Conservation (phyloP, 257 asterid species). For the Jaltomata sinuosa region DNA sequence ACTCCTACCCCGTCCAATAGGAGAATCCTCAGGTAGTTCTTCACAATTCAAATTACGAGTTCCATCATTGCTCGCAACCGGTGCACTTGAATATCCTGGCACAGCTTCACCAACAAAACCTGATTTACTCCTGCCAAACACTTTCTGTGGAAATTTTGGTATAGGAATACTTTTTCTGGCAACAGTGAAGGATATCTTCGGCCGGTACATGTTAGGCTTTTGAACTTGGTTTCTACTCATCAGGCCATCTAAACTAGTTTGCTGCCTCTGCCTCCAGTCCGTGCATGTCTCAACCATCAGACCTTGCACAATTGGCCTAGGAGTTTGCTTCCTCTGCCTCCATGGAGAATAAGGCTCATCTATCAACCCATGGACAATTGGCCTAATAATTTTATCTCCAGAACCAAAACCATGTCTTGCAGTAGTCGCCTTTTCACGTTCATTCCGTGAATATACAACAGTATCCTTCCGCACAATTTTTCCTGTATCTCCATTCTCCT, state of each 20-base stretch:
- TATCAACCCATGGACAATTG: conserved; percentile 38
- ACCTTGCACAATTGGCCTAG: conserved; percentile 27
- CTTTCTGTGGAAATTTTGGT: not conserved
- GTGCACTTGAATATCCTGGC: conserved; percentile 17
- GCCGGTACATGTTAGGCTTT: conserved; percentile 9
- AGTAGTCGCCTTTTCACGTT: conserved; percentile 18
- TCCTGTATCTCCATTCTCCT: not conserved
- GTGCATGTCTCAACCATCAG: conserved; percentile 39
- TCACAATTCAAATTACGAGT: conserved; percentile 4
- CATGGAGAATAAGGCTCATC: conserved; percentile 41
- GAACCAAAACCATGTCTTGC: not conserved
- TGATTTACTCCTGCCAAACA: conserved; percentile 4
- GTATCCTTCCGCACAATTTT: not conserved
- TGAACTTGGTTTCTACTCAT: not conserved
- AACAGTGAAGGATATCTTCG: conserved; percentile 12
- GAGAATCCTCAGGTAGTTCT: conserved; percentile 14
- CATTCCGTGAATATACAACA: conserved; percentile 12
- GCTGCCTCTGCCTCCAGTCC: conserved; percentile 39
- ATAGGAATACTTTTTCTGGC: conserved; percentile 19
- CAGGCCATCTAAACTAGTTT: conserved; percentile 17
- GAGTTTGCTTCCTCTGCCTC: conserved; percentile 22
- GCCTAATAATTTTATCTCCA: not conserved
- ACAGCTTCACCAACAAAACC: conserved; percentile 12
- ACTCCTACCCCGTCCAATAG: conserved; percentile 3
- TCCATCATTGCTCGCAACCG: conserved; percentile 5